Evolutionary conservation across 1,284 basidiomycete genomes (phyloP).

Genomic region (Tilletia horrida): DNA sequence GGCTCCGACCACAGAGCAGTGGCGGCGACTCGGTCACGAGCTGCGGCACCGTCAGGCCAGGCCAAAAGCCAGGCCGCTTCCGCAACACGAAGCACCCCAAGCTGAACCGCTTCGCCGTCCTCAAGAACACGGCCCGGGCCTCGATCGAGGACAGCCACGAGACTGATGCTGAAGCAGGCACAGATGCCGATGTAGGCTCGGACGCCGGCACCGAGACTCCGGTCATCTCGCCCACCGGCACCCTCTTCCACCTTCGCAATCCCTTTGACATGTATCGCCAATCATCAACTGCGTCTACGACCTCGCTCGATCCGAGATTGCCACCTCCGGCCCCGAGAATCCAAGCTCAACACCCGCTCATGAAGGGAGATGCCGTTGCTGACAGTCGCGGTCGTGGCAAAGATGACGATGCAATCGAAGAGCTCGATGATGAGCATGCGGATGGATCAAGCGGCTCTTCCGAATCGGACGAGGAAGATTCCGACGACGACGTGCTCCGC

Average conservation of each 20-base stretch:
- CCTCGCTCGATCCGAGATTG: too few species aligned
- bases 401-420: not conserved
- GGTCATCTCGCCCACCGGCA: not conserved
- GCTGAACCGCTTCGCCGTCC: not conserved
- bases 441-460: not conserved
- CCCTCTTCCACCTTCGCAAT: not conserved
- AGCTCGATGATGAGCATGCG: too few species aligned
- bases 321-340: not conserved
- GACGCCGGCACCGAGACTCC: conserved; percentile 11
- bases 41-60: conserved; percentile 4
- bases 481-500: too few species aligned
- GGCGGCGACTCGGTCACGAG: not conserved
- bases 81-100: not conserved
- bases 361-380: not conserved
- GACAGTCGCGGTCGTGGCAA: not conserved
- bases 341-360: not conserved
- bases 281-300: too few species aligned
- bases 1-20: not conserved
- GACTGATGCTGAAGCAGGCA: not conserved
- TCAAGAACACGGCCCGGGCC: not conserved
- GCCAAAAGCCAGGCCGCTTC: not conserved
- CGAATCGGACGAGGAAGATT: not conserved
- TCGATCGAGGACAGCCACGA: not conserved
- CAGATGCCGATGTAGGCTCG: not conserved
- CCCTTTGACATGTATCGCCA: not conserved